Evolutionary conservation across 2,329 filamentous ascomycete genomes (phyloP).

Genomic region (Cytospora piceicola): DNA sequence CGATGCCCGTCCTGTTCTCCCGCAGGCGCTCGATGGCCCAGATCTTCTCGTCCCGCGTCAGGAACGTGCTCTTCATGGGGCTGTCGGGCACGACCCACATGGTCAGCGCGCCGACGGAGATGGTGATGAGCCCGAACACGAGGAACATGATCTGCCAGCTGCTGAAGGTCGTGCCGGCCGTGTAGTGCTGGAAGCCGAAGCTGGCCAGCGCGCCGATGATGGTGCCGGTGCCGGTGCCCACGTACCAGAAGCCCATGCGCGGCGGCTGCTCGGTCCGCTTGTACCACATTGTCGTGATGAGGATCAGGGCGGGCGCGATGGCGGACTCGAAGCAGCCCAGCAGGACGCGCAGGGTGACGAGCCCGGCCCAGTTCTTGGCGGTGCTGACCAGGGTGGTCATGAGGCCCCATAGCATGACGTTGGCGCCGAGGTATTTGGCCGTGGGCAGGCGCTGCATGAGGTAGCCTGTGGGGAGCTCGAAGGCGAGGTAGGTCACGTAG

Average conservation of each 20-base stretch:
- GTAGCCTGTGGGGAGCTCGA: conserved; percentile 45
- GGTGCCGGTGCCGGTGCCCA: conserved; percentile 39
- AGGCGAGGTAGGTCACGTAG: conserved; percentile 40
- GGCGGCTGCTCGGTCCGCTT: conserved; percentile 40
- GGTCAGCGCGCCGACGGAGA: conserved; percentile 22
- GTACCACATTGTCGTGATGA: conserved; percentile 40
- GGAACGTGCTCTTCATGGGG: conserved; percentile 23
- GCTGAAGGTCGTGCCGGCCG: conserved; percentile 29
- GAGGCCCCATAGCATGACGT: conserved; percentile 51
- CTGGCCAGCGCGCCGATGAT: conserved; percentile 38
- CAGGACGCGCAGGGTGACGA: conserved; percentile 54
- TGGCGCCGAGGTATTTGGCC: conserved; percentile 55
- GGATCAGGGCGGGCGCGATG: conserved; percentile 53
- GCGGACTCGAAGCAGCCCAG: conserved; percentile 59
- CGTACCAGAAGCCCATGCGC: conserved; percentile 41
- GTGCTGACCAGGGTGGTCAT: conserved; percentile 53
- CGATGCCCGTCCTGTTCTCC: conserved; percentile 68
- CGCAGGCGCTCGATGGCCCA: conserved; percentile 53
- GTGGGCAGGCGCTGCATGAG: conserved; percentile 57
- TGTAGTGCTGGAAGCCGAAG: conserved; percentile 40
- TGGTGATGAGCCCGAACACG: conserved; percentile 27
- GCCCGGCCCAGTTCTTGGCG: conserved; percentile 52
- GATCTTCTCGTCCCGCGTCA: conserved; percentile 28
- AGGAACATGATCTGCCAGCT: conserved; percentile 33
- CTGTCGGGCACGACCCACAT: conserved; percentile 28